Evolutionary conservation across 208 protist genomes (phyloP).

Genomic region (Angomonas ambiguus): DNA sequence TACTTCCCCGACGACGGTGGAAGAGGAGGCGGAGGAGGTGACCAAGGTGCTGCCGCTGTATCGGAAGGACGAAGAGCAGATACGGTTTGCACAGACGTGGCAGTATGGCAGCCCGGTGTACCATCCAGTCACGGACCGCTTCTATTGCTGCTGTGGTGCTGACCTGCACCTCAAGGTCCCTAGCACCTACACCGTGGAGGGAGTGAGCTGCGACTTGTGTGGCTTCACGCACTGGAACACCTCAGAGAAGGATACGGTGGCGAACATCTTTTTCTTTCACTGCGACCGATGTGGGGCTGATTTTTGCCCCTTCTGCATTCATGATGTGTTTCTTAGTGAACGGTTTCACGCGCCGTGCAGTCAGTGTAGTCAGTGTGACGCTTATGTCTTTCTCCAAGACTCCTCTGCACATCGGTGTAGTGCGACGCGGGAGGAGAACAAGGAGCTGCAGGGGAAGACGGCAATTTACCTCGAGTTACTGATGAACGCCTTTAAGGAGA

Average conservation of each 20-base stretch:
- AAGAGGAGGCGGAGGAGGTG: not conserved
- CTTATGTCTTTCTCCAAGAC: constrained; percentile 31
- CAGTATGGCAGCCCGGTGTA: constrained; percentile 81
- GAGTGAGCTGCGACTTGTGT: constrained; percentile 86
- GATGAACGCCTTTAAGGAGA: not conserved
- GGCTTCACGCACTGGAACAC: constrained; percentile 63
- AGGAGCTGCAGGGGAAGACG: not conserved
- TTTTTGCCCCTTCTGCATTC: constrained; percentile 54
- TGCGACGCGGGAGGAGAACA: constrained; percentile 19
- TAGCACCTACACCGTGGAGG: constrained; percentile 53
- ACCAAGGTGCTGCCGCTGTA: not conserved
- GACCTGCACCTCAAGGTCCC: constrained; percentile 24
- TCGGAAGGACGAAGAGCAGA: not conserved
- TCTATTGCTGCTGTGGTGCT: constrained; percentile 68
- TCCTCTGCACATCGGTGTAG: constrained; percentile 35
- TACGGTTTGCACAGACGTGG: constrained; percentile 17
- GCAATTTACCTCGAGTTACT: not conserved
- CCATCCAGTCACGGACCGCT: constrained; percentile 48
- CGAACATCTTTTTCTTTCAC: constrained; percentile 40
- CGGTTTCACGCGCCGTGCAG: constrained; percentile 80
- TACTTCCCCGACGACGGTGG: not conserved
- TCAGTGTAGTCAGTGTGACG: constrained; percentile 55
- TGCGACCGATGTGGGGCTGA: constrained; percentile 66
- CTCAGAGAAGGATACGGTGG: not conserved
- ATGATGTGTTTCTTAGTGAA: constrained; percentile 41